phyloP scores from a whole-genome alignment of 805 yeast genomes.

The Candida broadrunensis region DNA sequence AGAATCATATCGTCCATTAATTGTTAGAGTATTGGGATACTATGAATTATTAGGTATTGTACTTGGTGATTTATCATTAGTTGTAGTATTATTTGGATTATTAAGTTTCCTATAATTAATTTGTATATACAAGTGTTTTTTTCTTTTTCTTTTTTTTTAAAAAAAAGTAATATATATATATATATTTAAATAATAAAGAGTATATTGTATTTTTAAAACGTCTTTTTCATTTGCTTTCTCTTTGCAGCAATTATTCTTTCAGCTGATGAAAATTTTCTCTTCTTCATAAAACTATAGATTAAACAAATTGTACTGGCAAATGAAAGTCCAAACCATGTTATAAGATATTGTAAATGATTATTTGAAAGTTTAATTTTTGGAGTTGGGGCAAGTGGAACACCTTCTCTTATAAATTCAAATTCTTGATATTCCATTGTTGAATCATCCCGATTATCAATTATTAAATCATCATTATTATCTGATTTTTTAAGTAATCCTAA shows the following conservation, averaged over 20 bases:
- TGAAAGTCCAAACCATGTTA: constrained; percentile 93
- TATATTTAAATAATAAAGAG: too few species aligned
- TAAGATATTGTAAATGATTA: constrained; percentile 86
- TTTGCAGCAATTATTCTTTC: constrained; percentile 40
- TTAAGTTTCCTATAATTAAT: constrained; percentile 18
- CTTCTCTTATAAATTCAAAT: constrained; percentile 64
- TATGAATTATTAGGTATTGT: constrained; percentile 36
- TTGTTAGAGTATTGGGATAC: constrained; percentile 28
- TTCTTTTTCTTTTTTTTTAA: too few species aligned
- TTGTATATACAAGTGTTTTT: too few species aligned
- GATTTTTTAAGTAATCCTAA: constrained; percentile 10
- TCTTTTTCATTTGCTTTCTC: constrained; percentile 29
- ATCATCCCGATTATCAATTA: constrained; percentile 13
- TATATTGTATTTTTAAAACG: too few species aligned
- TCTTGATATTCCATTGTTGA: constrained; percentile 38
- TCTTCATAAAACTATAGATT: constrained; percentile 28
- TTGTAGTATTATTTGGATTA: constrained; percentile 38
- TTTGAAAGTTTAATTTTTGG: constrained; percentile 83
- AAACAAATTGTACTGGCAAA: constrained; percentile 70
- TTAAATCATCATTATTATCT: constrained; percentile 14
- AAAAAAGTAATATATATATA: constrained; percentile 2
- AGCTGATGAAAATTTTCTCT: constrained; percentile 29
- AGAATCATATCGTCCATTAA: constrained; percentile 22
- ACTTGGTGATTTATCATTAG: constrained; percentile 33
- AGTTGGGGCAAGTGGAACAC: constrained; percentile 84